Evolutionary conservation across 208 protist species (phyloP).

Genomic region (Leishmania arabica): DNA sequence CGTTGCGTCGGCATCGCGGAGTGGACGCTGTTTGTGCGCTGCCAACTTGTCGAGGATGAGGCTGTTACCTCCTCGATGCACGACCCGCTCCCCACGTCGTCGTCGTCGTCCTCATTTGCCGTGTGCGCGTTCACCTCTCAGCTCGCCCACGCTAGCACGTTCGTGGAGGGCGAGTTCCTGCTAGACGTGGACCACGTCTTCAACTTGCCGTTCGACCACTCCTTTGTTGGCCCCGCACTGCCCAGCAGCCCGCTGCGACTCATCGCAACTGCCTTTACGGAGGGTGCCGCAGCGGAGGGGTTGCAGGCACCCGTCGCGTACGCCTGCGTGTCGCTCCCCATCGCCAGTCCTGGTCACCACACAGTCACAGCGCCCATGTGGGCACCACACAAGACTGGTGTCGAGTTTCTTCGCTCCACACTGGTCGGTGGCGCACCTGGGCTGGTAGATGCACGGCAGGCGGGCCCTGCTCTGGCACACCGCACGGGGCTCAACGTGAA

Average conservation of each 20-base stretch:
- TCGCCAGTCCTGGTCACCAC: slow-evolving; percentile 51
- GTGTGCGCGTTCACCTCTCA: slow-evolving; percentile 54
- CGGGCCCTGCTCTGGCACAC: slow-evolving; percentile 24
- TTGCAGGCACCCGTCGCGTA: slow-evolving; percentile 71
- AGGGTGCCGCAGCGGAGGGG: slow-evolving; percentile 38
- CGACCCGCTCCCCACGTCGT: slow-evolving; percentile 8
- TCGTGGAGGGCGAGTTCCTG: slow-evolving; percentile 52
- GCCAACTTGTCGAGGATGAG: slow-evolving; percentile 46
- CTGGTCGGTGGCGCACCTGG: slow-evolving; percentile 66
- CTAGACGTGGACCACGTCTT: slow-evolving; percentile 62
- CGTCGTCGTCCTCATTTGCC: slow-evolving; percentile 10
- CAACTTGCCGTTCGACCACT: slow-evolving; percentile 70
- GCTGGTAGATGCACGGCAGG: slow-evolving; percentile 52
- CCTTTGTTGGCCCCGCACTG: slow-evolving; percentile 29
- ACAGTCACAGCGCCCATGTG: slow-evolving; percentile 46
- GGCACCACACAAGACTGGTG: slow-evolving; percentile 54
- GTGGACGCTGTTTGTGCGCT: slow-evolving; percentile 55
- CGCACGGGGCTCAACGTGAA: slow-evolving; percentile 46
- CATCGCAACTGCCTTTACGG: slow-evolving; percentile 56
- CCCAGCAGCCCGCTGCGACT: slow-evolving; percentile 51
- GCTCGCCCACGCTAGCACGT: slow-evolving; percentile 44
- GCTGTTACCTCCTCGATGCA: slow-evolving; percentile 1
- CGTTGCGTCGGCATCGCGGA: slow-evolving; percentile 48
- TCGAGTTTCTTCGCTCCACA: slow-evolving; percentile 57
- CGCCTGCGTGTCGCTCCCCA: slow-evolving; percentile 50